A percentile compares a stretch with the other conserved stretches of the same genome.
Conservation (phyloP, 106 monocot species). For the Narthecium ossifragum region DNA sequence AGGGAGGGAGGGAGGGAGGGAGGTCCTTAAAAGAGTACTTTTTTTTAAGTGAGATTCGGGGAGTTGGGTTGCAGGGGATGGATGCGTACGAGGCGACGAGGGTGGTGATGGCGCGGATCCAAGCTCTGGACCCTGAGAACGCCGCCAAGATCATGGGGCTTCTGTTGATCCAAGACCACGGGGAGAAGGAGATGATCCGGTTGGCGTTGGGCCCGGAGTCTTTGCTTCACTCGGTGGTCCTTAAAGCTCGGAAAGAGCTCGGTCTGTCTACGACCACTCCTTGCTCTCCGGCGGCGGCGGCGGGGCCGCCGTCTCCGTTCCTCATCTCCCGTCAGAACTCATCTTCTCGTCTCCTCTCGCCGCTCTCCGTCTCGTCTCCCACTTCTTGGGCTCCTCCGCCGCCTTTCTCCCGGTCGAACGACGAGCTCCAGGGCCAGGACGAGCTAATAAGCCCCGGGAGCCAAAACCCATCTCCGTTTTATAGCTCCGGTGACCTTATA, state of each 20-base stretch:
- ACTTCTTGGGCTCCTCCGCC: neutral
- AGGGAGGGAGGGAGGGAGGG: neutral
- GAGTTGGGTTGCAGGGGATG: too few relatives aligned
- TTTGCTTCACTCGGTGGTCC: conserved; percentile 64
- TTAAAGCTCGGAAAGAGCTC: conserved; percentile 72
- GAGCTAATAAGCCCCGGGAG: too few relatives aligned
- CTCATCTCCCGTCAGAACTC: conserved; percentile 44
- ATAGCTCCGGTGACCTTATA: conserved; percentile 32
- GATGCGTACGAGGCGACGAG: conserved; percentile 93
- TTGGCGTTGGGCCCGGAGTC: conserved; percentile 92
- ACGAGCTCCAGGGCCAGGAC: neutral
- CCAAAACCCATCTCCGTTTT: neutral
- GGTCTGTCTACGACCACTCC: conserved; percentile 36
- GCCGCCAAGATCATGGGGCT: conserved; percentile 98
- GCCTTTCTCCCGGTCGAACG: neutral
- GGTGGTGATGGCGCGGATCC: conserved; percentile 83
- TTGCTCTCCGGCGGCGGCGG: conserved; percentile 11
- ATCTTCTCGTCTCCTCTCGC: neutral
- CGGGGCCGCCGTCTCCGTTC: conserved; percentile 20
- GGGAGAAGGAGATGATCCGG: conserved; percentile 99
- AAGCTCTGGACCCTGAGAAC: conserved; percentile 80
- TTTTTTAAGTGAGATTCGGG: neutral
- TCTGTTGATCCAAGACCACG: conserved; percentile 81
- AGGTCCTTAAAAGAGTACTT: neutral
- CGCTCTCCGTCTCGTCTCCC: neutral